These are phyloP conservation scores for Hypoxylon fragiforme DNA, from an alignment of 495 filamentous ascomycete genomes.

Conservation along the genomic window DNA sequence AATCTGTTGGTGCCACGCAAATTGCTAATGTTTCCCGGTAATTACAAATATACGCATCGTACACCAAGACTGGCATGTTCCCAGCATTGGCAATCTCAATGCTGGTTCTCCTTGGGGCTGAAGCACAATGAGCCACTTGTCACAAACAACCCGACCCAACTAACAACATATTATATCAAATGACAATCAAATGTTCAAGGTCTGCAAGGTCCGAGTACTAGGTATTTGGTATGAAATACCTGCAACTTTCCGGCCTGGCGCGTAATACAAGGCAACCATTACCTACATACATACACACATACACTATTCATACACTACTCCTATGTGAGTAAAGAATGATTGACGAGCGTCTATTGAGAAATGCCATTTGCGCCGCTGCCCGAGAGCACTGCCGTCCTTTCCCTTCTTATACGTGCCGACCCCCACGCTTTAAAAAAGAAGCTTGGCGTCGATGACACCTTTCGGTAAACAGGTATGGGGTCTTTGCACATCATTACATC, in stretches of 20 bases:
- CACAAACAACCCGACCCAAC: conserved; percentile 3
- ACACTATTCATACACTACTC: too few species aligned
- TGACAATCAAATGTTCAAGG: conserved; percentile 5
- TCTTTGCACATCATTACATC: conserved; percentile 28
- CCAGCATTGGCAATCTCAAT: background rate
- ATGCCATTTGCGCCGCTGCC: too few species aligned
- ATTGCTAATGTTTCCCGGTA: background rate
- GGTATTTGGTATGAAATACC: background rate
- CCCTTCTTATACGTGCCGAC: conserved; percentile 1
- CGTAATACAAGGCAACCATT: conserved; percentile 10
- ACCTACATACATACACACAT: background rate
- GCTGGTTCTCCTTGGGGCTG: background rate
- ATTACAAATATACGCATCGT: background rate
- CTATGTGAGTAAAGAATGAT: background rate
- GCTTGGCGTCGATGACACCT: conserved; percentile 20
- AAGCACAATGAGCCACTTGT: conserved; percentile 3
- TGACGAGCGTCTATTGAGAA: background rate
- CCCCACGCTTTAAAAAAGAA: conserved; percentile 26
- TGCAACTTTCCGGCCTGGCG: conserved; percentile 1
- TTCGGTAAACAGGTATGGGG: conserved; percentile 28
- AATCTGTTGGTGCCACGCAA: background rate
- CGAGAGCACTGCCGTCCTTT: conserved; percentile 9
- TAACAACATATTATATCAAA: conserved; percentile 21
- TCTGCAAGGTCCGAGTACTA: conserved; percentile 3
- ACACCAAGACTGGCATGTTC: background rate